Evolutionary conservation across 768 basidiomycete species (phyloP).

Genomic region (Trametes sanguinea): DNA sequence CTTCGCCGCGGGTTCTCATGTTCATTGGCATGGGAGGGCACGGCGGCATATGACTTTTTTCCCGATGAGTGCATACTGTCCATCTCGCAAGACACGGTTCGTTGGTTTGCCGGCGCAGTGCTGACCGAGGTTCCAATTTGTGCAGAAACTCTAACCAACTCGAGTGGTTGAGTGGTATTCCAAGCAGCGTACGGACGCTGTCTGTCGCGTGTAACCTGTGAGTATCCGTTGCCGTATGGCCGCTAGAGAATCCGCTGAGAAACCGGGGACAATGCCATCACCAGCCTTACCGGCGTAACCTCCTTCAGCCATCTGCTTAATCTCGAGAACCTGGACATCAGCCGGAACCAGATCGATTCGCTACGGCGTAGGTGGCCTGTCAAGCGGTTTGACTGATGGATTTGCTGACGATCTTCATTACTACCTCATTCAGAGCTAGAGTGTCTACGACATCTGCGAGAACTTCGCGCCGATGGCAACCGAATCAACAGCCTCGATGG

Average conservation of each 20-base stretch:
- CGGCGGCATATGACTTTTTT: neutral
- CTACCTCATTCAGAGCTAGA: conserved; percentile 61
- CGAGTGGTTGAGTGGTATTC: conserved; percentile 80
- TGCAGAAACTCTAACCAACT: conserved; percentile 71
- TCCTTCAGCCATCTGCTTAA: conserved; percentile 86
- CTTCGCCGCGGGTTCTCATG: conserved; percentile 6
- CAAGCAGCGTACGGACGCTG: conserved; percentile 69
- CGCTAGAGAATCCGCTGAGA: neutral
- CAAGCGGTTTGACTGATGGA: neutral
- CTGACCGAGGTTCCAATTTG: neutral
- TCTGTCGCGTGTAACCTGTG: conserved; percentile 78
- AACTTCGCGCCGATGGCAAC: conserved; percentile 90
- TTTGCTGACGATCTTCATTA: neutral
- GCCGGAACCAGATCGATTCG: conserved; percentile 86
- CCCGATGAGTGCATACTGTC: conserved; percentile 1
- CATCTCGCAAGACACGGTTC: neutral
- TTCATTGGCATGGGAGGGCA: conserved; percentile 8
- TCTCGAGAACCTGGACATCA: conserved; percentile 89
- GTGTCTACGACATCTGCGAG: conserved; percentile 82
- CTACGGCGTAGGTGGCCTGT: conserved; percentile 66
- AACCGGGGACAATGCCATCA: neutral
- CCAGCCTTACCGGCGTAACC: conserved; percentile 79
- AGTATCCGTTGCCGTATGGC: conserved; percentile 29
- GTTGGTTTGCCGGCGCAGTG: neutral
- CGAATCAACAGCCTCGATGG: conserved; percentile 73